Evolutionary conservation across 2,329 filamentous ascomycete species (phyloP), one percentile per base, ranked within the genome.

Genomic region (Xylariaceae sp.): DNA sequence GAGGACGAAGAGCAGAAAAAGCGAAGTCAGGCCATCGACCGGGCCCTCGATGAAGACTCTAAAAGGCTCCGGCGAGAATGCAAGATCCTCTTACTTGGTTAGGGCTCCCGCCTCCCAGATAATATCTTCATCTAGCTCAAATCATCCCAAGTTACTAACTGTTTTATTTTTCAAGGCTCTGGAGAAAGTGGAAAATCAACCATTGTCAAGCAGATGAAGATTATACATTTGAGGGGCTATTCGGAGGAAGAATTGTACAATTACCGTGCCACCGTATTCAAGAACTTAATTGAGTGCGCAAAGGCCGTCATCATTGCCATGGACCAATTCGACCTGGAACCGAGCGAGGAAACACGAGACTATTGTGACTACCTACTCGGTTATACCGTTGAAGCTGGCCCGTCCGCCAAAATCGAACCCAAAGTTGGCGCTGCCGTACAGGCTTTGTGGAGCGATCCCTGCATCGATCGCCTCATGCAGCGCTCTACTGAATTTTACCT

Each of bases 131-230:
- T 26, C 12, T 42, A 27, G 19, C 34, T 41, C 29, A 6, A 12
- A 37, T 32, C 30, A 2, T 52, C 27, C 42, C 43, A 47, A 8
- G 12, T 40, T 31, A 42, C 59, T 67, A 46, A 67, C 19, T 19
- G 19, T 19, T 48, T n/a, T 3, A 11, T 34, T 27, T 48, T n/a
- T 19, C 40, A 58, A 62, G 94, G 94, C 62, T 97, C 94, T 62
- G 94, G 94, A 62, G 94, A 99, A 77, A 97, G 92, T 73, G 94
- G 94, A 64, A 99, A 99, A 75, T 97, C 94, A 55, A 99, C 94
- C 7, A 97, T 99, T 67, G 94, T 99, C 64, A 99, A 99, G 74
- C 94, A 99, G 79, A 99, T 99, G 94, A 99, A 97, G 76, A 99
- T 99, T 66, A 97, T 99, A 68, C 94, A 99, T 70, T 87, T 97